A percentile compares a stretch with the other conserved stretches of the same genome.
phyloP scores from a whole-genome alignment of 768 basidiomycete species.

The Phylloporus rhodoxanthus region DNA sequence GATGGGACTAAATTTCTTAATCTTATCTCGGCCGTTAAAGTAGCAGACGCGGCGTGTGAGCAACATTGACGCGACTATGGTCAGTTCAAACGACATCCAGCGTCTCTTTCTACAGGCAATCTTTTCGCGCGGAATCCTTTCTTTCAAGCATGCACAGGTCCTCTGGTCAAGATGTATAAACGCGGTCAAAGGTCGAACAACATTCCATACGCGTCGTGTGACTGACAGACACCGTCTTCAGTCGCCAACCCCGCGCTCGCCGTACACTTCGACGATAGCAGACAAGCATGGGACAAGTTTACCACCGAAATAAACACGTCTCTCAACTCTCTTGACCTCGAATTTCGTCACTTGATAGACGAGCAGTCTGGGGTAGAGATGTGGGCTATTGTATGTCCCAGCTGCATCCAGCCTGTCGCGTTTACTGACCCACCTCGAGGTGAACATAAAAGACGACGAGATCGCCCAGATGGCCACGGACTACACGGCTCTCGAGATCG shows the following conservation, averaged over 20 bases:
- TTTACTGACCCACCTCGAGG: conserved; percentile 37
- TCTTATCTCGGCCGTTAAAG: neutral
- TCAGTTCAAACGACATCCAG: conserved; percentile 57
- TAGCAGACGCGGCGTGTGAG: neutral
- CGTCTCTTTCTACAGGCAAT: conserved; percentile 76
- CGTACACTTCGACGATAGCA: conserved; percentile 36
- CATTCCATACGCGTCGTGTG: neutral
- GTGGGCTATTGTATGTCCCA: conserved; percentile 58
- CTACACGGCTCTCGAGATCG: conserved; percentile 71
- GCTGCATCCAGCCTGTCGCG: neutral
- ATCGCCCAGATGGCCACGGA: conserved; percentile 82
- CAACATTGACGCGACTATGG: conserved; percentile 27
- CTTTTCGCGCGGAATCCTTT: conserved; percentile 62
- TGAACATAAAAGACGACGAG: conserved; percentile 75
- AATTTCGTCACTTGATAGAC: conserved; percentile 58
- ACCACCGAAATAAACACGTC: conserved; percentile 53
- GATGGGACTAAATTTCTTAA: neutral
- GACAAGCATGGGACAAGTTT: conserved; percentile 55
- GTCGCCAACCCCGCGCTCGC: conserved; percentile 49
- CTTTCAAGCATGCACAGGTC: conserved; percentile 55
- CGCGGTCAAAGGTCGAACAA: conserved; percentile 55
- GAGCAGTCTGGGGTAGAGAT: conserved; percentile 59
- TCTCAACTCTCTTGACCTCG: conserved; percentile 66
- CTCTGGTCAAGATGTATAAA: conserved; percentile 66
- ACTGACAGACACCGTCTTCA: conserved; percentile 26